phyloP scores from a whole-genome alignment of 176 grass and related monocot species.

The Paspalum vaginatum region DNA sequence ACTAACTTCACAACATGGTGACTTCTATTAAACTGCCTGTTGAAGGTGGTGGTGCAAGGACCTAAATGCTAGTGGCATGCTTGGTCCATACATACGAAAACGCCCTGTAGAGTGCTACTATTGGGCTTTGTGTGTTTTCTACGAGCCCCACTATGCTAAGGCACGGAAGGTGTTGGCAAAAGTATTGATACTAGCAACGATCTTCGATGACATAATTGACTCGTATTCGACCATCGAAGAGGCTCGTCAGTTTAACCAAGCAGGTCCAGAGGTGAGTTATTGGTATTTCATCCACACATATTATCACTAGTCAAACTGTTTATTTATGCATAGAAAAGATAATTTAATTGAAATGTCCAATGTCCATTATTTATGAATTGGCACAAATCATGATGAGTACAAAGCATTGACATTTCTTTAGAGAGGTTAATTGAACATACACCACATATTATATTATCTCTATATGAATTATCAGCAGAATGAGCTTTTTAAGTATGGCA shows the following conservation, averaged over 20 bases:
- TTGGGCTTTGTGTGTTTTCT: slow-evolving; percentile 8
- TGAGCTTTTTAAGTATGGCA: too few species aligned
- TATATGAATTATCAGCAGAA: too few species aligned
- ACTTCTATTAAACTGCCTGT: background rate
- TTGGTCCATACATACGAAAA: background rate
- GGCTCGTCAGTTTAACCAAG: slow-evolving; percentile 16
- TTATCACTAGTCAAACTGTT: too few species aligned
- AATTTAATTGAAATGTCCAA: too few species aligned
- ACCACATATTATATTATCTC: too few species aligned
- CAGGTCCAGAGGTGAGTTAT: slow-evolving; percentile 36
- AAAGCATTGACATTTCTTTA: too few species aligned
- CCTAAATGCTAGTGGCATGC: background rate
- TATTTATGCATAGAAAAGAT: too few species aligned
- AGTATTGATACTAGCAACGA: background rate
- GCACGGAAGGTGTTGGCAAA: slow-evolving; percentile 6
- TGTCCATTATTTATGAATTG: too few species aligned
- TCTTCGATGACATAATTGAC: slow-evolving; percentile 26
- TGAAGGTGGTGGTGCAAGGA: slow-evolving; percentile 23
- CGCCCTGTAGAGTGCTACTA: slow-evolving; percentile 31
- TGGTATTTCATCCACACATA: too few species aligned
- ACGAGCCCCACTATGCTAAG: slow-evolving; percentile 18
- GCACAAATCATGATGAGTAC: too few species aligned
- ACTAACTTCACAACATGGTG: background rate
- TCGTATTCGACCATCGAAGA: slow-evolving; percentile 31
- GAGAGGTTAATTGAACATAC: too few species aligned